phyloP scores from a whole-genome alignment of 371 early-diverging fungal genomes.

The Actinomortierella ambigua region DNA sequence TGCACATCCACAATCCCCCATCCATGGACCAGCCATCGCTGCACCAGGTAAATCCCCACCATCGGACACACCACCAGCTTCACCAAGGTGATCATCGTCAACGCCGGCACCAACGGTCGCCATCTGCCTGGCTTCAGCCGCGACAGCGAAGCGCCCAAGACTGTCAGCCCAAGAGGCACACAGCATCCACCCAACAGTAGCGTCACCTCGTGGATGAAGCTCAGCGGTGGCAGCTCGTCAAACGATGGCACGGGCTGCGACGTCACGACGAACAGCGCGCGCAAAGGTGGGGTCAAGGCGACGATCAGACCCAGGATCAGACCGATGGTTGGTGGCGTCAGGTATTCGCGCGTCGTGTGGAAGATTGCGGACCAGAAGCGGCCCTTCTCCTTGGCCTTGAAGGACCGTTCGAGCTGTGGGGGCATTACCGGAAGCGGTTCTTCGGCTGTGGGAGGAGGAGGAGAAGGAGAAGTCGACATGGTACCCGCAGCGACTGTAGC shows the following conservation, averaged over 20 bases:
- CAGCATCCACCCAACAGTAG: slow-evolving; percentile 53
- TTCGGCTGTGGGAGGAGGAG: no score
- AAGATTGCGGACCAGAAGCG: slow-evolving; percentile 17
- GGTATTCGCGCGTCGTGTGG: slow-evolving; percentile 35
- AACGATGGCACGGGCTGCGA: slow-evolving; percentile 22
- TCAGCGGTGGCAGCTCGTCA: slow-evolving; percentile 52
- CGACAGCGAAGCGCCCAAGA: slow-evolving; percentile 62
- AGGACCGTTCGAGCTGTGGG: slow-evolving; percentile 19
- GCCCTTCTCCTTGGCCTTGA: slow-evolving; percentile 12
- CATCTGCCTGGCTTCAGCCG: slow-evolving; percentile 47
- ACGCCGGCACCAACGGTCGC: slow-evolving; percentile 31
- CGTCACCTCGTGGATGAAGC: slow-evolving; percentile 51
- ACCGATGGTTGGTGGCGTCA: slow-evolving; percentile 49
- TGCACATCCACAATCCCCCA: slow-evolving; percentile 32
- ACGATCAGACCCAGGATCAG: slow-evolving; percentile 51
- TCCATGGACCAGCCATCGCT: slow-evolving; percentile 22
- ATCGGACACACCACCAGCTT: slow-evolving; percentile 53
- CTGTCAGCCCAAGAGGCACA: slow-evolving; percentile 55
- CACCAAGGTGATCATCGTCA: slow-evolving; percentile 36
- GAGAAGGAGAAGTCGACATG: background rate
- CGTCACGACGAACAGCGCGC: slow-evolving; percentile 44
- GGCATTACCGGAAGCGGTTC: slow-evolving; percentile 28
- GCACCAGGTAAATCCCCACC: slow-evolving; percentile 47
- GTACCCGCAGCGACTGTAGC: background rate
- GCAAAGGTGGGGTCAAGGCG: slow-evolving; percentile 47